Percentiles rank a stretch among this genome's conserved stretches.
These are phyloP conservation scores for Aspergillus awamori DNA, from an alignment of 2,329 filamentous ascomycete species.

Conservation along the genomic window DNA sequence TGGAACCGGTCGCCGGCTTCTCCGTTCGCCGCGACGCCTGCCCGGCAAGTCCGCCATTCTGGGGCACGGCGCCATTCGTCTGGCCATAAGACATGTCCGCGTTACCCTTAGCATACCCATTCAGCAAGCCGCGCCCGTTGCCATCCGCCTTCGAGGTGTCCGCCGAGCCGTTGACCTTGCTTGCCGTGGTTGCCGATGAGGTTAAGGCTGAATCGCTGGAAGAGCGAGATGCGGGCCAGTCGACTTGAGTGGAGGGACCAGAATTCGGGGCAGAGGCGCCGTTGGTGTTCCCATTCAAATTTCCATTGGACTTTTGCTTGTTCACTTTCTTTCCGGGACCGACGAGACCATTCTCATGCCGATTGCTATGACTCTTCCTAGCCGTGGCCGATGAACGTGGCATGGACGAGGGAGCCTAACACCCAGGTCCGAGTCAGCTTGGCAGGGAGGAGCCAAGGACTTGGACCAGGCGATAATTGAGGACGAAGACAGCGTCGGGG, in stretches of 20 bases:
- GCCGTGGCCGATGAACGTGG: slow-evolving; percentile 52
- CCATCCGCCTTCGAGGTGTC: slow-evolving; percentile 38
- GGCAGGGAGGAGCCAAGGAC: slow-evolving; percentile 53
- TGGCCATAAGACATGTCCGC: slow-evolving; percentile 41
- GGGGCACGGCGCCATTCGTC: slow-evolving; percentile 33
- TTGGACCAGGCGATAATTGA: slow-evolving; percentile 44
- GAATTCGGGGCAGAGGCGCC: slow-evolving; percentile 44
- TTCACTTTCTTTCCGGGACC: slow-evolving; percentile 71
- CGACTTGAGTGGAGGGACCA: slow-evolving; percentile 41
- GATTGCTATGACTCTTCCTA: slow-evolving; percentile 67
- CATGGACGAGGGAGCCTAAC: slow-evolving; percentile 51
- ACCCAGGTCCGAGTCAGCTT: slow-evolving; percentile 51
- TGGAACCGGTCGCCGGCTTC: slow-evolving; percentile 30
- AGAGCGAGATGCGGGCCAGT: slow-evolving; percentile 44
- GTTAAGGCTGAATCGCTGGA: slow-evolving; percentile 38
- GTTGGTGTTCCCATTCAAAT: slow-evolving; percentile 56
- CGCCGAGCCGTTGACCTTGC: slow-evolving; percentile 31
- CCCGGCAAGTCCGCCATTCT: slow-evolving; percentile 34
- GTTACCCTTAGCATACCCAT: slow-evolving; percentile 40
- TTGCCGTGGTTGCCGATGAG: slow-evolving; percentile 29
- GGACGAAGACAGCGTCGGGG: slow-evolving; percentile 25
- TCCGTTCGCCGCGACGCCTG: slow-evolving; percentile 36
- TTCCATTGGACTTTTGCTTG: slow-evolving; percentile 59
- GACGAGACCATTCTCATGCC: slow-evolving; percentile 87
- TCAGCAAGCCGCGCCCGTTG: slow-evolving; percentile 39